These are phyloP conservation scores for Purpureocillium takamizusanense DNA, from an alignment of 2,329 filamentous ascomycete genomes.

Conservation along the genomic window DNA sequence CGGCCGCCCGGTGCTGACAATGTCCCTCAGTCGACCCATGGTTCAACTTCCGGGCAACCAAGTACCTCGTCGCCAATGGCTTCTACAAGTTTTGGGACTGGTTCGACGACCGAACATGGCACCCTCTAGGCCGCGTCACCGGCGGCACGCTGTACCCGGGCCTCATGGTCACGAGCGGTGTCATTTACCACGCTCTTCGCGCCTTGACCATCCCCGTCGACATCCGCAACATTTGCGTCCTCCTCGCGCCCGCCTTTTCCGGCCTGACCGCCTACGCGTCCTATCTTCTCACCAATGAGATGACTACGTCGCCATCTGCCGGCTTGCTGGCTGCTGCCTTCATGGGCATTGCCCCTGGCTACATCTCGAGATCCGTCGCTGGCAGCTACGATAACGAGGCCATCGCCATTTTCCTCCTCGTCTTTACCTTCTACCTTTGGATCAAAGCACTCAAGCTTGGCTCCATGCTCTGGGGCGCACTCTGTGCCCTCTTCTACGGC, in stretches of 20 bases:
- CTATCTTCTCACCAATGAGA: slow-evolving; percentile 93
- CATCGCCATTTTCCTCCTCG: slow-evolving; percentile 96
- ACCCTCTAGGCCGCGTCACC: slow-evolving; percentile 94
- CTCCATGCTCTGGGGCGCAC: slow-evolving; percentile 90
- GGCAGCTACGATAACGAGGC: slow-evolving; percentile 99
- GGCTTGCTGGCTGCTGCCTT: slow-evolving; percentile 90
- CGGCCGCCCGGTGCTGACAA: slow-evolving; percentile 13
- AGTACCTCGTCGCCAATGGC: slow-evolving; percentile 92
- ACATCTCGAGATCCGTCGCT: slow-evolving; percentile 95
- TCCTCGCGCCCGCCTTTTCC: slow-evolving; percentile 90
- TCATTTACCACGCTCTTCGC: slow-evolving; percentile 89
- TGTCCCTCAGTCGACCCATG: slow-evolving; percentile 76
- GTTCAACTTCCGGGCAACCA: slow-evolving; percentile 99
- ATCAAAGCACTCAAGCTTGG: slow-evolving; percentile 97
- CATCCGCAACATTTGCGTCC: slow-evolving; percentile 96
- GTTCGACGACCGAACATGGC: slow-evolving; percentile 99
- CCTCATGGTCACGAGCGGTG: slow-evolving; percentile 97
- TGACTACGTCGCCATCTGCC: slow-evolving; percentile 90
- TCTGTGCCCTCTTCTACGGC: slow-evolving; percentile 93
- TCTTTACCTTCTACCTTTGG: slow-evolving; percentile 98
- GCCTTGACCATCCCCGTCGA: slow-evolving; percentile 87
- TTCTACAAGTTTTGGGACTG: slow-evolving; percentile 99
- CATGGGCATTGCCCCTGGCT: slow-evolving; percentile 96
- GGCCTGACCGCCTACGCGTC: slow-evolving; percentile 87
- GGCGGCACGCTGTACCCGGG: slow-evolving; percentile 98